Evolutionary conservation across 2,329 filamentous ascomycete species (phyloP).

Genomic region (Aspergillus sp.): DNA sequence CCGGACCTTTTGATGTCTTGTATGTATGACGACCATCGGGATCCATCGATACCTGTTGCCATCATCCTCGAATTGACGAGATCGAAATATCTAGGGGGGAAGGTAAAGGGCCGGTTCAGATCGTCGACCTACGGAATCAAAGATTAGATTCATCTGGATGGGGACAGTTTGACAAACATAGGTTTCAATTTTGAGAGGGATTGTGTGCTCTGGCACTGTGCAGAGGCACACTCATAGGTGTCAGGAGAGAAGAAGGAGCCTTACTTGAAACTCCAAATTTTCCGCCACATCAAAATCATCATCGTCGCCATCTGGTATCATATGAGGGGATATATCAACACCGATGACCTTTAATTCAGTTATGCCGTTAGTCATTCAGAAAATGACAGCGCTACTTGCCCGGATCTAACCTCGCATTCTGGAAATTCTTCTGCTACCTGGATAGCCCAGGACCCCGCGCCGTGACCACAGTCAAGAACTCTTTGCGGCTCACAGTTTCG

Average conservation of each 20-base stretch:
- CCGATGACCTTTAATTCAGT: slow-evolving; percentile 60
- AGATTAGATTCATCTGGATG: not conserved
- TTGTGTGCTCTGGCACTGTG: not conserved
- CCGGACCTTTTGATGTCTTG: slow-evolving; percentile 66
- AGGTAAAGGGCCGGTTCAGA: slow-evolving; percentile 69
- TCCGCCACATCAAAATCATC: slow-evolving; percentile 52
- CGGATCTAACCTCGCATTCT: slow-evolving; percentile 59
- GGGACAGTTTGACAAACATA: not conserved
- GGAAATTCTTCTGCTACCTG: slow-evolving; percentile 67
- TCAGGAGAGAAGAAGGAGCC: slow-evolving; percentile 17
- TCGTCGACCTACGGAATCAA: slow-evolving; percentile 60
- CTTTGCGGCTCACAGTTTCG: slow-evolving; percentile 59
- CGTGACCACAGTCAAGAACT: slow-evolving; percentile 73
- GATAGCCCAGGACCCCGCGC: slow-evolving; percentile 69
- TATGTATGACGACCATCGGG: slow-evolving; percentile 75
- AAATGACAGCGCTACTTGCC: slow-evolving; percentile 2
- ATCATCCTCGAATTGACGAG: slow-evolving; percentile 72
- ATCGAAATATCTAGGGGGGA: slow-evolving; percentile 72
- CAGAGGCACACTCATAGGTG: not conserved
- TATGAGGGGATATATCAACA: slow-evolving; percentile 70
- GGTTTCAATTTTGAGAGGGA: no score
- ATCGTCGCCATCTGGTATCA: slow-evolving; percentile 56
- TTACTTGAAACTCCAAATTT: slow-evolving; percentile 68
- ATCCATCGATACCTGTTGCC: slow-evolving; percentile 64
- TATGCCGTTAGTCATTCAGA: slow-evolving; percentile 19